Base-by-base conservation (phyloP, 2,329 filamentous ascomycete species). In the Pseudogymnoascus sp. region DNA sequence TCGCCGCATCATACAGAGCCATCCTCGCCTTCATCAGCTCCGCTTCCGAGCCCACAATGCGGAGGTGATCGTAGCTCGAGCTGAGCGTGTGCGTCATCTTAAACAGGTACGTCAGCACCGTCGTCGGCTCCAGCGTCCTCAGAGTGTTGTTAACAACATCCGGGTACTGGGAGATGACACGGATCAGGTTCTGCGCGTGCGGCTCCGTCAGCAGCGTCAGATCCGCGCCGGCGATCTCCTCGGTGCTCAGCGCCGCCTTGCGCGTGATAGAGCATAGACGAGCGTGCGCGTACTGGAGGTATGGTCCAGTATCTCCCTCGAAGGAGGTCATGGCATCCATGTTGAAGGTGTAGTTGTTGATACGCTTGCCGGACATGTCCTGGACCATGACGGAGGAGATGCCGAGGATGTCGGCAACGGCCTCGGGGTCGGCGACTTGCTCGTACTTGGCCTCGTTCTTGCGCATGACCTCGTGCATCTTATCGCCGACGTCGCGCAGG, bases 391-490 rank as follows among this genome's bases (percentile, higher is more conserved):
- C 93, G 72, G 90, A 89, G 67, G 89, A 92, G 73, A 97, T 97
- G 66, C 93, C 94, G 2, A 97, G 83, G 9, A 84, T 91, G 77
- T 97, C 94, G 65, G 94, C 92, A 8, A 87, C 89, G 62, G 84
- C 83, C 62, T 85, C 86, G 0, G 93, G 93, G 74, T 97, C 81
- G 71, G 88, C 89, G 19, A 99, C 88, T 76, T 97, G 92, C 62
- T 85, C 78, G 76, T 97, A 99, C 80, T 99, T 99, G 72, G 83
- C 81, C 70, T 89, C 82, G 75, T 97, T 97, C 79, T 88, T 89
- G 76, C 80, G 85, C 94, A 99, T 99, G 60, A 95, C 91, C 65
- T 96, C 91, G 80, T 97, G 93, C 94, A 99, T 99, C 77, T 92
- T 91, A 62, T 97, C 93, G 70, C 85, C 87, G 6, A 95, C 91